Conservation (phyloP, 768 basidiomycete genomes). For the Amyloporia xantha region DNA sequence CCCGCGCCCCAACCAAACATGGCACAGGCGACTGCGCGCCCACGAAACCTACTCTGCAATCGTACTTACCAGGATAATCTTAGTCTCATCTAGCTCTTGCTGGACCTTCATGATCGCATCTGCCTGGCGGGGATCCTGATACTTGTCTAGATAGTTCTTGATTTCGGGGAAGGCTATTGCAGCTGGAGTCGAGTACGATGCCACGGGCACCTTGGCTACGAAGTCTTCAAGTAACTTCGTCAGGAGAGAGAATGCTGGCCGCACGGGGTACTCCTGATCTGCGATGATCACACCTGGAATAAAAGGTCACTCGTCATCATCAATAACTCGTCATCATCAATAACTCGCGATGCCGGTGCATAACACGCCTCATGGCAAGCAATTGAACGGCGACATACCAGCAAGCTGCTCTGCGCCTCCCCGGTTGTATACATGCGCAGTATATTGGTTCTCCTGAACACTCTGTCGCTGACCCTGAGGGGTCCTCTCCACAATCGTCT, state of each 20-base stretch:
- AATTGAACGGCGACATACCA: slow-evolving; percentile 46
- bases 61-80: slow-evolving; percentile 66
- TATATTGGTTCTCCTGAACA: slow-evolving; percentile 89
- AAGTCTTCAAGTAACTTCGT: slow-evolving; percentile 94
- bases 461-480: slow-evolving; percentile 85
- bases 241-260: slow-evolving; percentile 92
- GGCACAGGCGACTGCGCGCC: neutral
- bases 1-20: too few relatives aligned
- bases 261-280: slow-evolving; percentile 93
- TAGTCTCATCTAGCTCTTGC: slow-evolving; percentile 97
- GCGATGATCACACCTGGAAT: slow-evolving; percentile 80
- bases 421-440: slow-evolving; percentile 89
- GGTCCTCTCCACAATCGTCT: slow-evolving; percentile 88
- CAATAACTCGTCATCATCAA: slow-evolving; percentile 1
- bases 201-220: slow-evolving; percentile 67
- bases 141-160: slow-evolving; percentile 76
- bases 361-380: too few relatives aligned
- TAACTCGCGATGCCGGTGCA: slow-evolving; percentile 1
- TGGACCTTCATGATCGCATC: slow-evolving; percentile 99
- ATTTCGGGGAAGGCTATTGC: slow-evolving; percentile 74
- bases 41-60: neutral
- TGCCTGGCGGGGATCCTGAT: slow-evolving; percentile 95
- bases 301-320: slow-evolving; percentile 4
- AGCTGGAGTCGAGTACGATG: slow-evolving; percentile 56
- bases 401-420: slow-evolving; percentile 81